Evolutionary conservation across 2,329 filamentous ascomycete genomes (phyloP), one percentile per base, ranked within the genome.

Genomic region (Davidsoniella virescens): DNA sequence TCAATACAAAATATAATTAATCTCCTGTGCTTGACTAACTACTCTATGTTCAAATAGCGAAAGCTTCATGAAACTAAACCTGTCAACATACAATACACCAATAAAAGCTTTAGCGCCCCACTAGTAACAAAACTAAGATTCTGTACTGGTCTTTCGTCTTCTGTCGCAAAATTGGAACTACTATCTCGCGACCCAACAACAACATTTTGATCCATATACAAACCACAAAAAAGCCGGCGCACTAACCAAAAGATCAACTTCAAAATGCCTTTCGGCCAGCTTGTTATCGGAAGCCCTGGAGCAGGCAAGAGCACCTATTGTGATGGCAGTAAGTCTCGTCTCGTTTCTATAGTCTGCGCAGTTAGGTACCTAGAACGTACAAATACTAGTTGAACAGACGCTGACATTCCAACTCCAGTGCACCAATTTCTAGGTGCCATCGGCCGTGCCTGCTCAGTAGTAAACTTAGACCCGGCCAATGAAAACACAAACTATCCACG

Each of bases 341-440:
- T 3, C 44, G 44, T n/a, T 10, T 3, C 47, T 12, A 40, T 23
- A 29, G 18, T 20, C 14, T 10, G 29, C 29, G 29, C 29, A 33
- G 10, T 33, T 9, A 8, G 29, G 29, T 33, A 4, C 33, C 16
- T 44, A 29, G 38, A 29, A 23, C 8, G 36, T 33, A 40, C 2
- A 16, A 33, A 8, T 33, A 10, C 29, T 33, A 33, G 4, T 33
- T 12, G 29, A 33, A 33, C 29, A 33, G 16, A 46, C 6, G 29
- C 41, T 40, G 37, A 44, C 42, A 18, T 20, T 16, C 10, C 26
- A 36, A 42, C n/a, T 8, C 8, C 53, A 82, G 78, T 98, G 84
- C 86, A 95, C 62, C 92, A 98, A 68, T 98, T 98, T 69, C 83
- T 96, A 73, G 82, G 82, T 56, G 90, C 92, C 55, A 94, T 98